phyloP scores from a whole-genome alignment of 2,329 filamentous ascomycete genomes.

The Penicillium sp. region DNA sequence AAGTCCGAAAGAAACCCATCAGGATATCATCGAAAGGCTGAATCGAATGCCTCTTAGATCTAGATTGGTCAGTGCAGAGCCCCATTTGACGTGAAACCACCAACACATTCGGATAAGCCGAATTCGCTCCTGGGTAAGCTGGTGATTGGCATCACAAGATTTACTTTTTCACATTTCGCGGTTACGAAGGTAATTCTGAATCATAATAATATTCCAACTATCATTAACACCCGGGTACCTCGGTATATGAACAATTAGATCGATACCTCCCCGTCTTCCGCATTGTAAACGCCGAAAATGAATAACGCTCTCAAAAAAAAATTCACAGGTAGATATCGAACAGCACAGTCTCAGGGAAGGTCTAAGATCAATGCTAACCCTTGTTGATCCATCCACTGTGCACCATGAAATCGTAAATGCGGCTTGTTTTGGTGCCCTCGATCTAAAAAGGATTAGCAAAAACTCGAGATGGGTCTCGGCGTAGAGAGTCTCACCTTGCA shows the following conservation, averaged over 20 bases:
- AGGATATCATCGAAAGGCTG: neutral
- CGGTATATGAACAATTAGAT: conserved; percentile 14
- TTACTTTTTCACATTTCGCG: neutral
- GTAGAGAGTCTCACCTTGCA: conserved; percentile 53
- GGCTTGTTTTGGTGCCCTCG: conserved; percentile 79
- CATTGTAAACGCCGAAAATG: conserved; percentile 15
- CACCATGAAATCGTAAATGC: conserved; percentile 93
- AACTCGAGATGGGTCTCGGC: neutral
- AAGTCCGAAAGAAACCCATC: neutral
- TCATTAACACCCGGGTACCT: conserved; percentile 8
- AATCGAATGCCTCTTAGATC: conserved; percentile 1
- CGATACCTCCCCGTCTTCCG: conserved; percentile 12
- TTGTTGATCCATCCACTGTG: conserved; percentile 90
- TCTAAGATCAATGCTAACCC: conserved; percentile 51
- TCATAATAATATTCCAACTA: neutral
- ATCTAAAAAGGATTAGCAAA: conserved; percentile 51
- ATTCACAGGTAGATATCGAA: conserved; percentile 13
- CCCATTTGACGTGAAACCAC: too few species aligned
- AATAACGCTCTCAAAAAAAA: conserved; percentile 15
- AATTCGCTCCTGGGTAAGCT: too few species aligned
- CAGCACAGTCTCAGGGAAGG: conserved; percentile 8
- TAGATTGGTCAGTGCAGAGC: too few species aligned
- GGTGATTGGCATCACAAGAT: too few species aligned
- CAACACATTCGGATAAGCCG: too few species aligned
- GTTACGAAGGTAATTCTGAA: neutral